Base-by-base conservation (phyloP, 306 rosid genomes). In the Myrica gale region DNA sequence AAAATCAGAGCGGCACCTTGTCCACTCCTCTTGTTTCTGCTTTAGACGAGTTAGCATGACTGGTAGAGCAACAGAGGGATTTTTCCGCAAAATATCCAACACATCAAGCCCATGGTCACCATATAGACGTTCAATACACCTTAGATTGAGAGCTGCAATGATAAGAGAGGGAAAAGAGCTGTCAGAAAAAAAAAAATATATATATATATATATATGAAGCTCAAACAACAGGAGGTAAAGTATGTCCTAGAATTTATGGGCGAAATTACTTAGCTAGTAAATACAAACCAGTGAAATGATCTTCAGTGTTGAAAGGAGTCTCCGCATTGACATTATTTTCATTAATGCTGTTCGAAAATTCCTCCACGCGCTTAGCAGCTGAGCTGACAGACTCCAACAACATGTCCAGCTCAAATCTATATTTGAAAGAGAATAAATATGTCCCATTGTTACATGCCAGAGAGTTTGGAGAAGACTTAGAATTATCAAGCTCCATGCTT, bases 31-130 rank as follows among this genome's bases (percentile, higher is more conserved):
- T 85, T 92, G 98, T 70, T 96, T 96, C 82, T 96, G 99, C 85
- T 96, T 92, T 83, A 96, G 78, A 73, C 99, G 98, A 66, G 89
- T 92, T 85, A 90, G 85, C 83, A 92, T 84, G 74, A 96, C 96
- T 60, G 98, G 98, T 23, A 90, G 80, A 26, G 92, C 89, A 80
- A 89, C 87, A 73, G 91, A 32, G 46, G 98, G 96, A 82, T 87
- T 92, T 87, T 89, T 96, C 16, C 98, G 91, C 83, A 96, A 82
- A 82, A 96, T 90, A 77, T 96, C 99, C 85, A 90, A 65, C 70
- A 90, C 98, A 60, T 96, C 99, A 81, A 96, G 97, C 61, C 99
- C 99, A 81, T 96, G 97, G 74, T 96, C 99, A 76, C 99, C 99
- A 62, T 96, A 96, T 67, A 96, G 85, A 50, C 99, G 99, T 72